These are phyloP conservation scores for Ascoidea tarda DNA, from an alignment of 805 yeast genomes.

Conservation along the genomic window DNA sequence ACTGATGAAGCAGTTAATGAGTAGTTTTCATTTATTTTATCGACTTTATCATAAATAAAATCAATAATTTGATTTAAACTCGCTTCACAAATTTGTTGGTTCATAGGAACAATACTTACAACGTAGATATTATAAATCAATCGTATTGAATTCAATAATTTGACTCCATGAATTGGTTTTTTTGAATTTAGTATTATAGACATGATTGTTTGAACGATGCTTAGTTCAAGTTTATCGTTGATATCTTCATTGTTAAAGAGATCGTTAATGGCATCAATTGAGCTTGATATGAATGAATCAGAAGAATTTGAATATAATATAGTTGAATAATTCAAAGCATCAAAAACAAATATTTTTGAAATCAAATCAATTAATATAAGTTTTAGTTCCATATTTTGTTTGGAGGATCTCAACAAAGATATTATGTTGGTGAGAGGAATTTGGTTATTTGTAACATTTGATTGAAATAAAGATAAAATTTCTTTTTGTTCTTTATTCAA, in stretches of 20 bases:
- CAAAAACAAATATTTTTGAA: conserved; percentile 9
- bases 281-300: conserved; percentile 2
- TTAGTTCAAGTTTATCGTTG: conserved; percentile 78
- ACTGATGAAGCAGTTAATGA: conserved; percentile 3
- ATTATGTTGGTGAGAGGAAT: conserved; percentile 5
- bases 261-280: conserved; percentile 8
- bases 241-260: conserved; percentile 49
- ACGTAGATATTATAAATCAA: conserved; percentile 89
- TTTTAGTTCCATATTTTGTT: conserved; percentile 2
- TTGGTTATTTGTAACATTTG: not conserved
- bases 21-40: conserved; percentile 14
- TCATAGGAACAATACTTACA: conserved; percentile 69
- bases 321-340: conserved; percentile 3
- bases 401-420: conserved; percentile 1
- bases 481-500: conserved; percentile 6
- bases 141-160: conserved; percentile 78
- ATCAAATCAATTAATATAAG: conserved; percentile 7
- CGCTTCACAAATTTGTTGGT: conserved; percentile 69
- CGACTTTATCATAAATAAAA: conserved; percentile 67
- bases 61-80: conserved; percentile 82
- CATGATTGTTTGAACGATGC: conserved; percentile 82
- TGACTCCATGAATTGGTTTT: conserved; percentile 81
- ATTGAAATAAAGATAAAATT: conserved; percentile 1
- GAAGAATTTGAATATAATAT: conserved; percentile 3
- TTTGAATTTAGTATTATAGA: conserved; percentile 74